Evolutionary conservation across 495 filamentous ascomycete genomes (phyloP), one percentile per base, ranked within the genome.

Genomic region (Penicillium goetzii): DNA sequence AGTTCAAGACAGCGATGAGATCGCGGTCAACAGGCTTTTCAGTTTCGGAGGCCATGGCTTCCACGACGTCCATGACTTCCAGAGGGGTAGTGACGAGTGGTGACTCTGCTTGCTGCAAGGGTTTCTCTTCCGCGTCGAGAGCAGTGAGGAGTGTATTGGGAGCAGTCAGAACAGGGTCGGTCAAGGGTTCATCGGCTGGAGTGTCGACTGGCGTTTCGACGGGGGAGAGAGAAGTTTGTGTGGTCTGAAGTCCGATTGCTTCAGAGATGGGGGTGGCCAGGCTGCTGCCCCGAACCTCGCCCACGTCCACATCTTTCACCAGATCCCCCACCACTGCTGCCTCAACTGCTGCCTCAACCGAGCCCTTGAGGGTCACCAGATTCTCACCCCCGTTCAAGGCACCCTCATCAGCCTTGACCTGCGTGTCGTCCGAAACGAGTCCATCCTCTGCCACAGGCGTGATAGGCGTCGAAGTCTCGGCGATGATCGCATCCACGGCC

Each of bases 371-470:
- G 25, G 36, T 19, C 5, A 26, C 21, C 28, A 21, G 21, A 57
- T 40, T 61, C 34, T 60, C 61, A 12, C 43, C 21, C 25, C 25
- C 59, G 38, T 36, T 65, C 30, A 53, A 52, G 21, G 50, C n/a
- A 17, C 54, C 52, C 34, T 32, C 49, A 15, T 45, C 53, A 28
- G 34, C 28, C 47, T 71, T 67, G 14, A 45, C 8, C 45, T 55
- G 60, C n/a, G 58, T 17, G 32, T 51, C 33, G 40, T 55, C 61
- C 11, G 56, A 52, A 12, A 43, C 32, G 30, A 60, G 61, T 17
- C 57, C 54, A 26, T 68, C 65, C 52, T 70, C 64, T 19, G 60
- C 64, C n/a, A 56, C 51, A 3, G 61, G 67, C 10, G 67, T 66
- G 21, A 66, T 63, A 26, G 63, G 63, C 30, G 58, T 66, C 21